Evolutionary conservation across 2,329 filamentous ascomycete species (phyloP), one percentile per base, ranked within the genome.

Genomic region (Trichoderma sp.): DNA sequence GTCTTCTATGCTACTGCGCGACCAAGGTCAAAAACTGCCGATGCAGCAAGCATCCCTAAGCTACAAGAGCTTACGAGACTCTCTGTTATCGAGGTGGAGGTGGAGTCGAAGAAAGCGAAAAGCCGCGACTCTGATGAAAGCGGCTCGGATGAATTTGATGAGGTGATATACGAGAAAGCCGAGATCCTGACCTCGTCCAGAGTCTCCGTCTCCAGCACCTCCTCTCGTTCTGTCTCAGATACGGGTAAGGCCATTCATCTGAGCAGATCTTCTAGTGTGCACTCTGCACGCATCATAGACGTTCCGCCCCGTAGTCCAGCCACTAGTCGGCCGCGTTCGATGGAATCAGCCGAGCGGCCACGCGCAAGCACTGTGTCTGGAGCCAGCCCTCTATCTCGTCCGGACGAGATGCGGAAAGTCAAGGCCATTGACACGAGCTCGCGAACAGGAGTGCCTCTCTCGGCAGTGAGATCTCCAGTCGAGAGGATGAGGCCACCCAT

Each of bases 241-340:
- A 77, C 79, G 51, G 80, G 80, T 32, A 83, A 73, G 72, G 70
- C 81, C 73, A 66, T 76, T 80, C 69, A 79, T 69, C 71, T 80
- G 74, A 71, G 80, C 72, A 71, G 76, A 79, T 73, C 83, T 75
- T 73, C 84, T 3, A 87, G 85, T 72, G 80, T 87, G 21, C 83
- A 83, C 70, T 88, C 86, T 3, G 83, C 85, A 43, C 84, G 87
- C n/a, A 79, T 89, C 43, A 85, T 89, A 30, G 86, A 89, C 43
- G 86, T 89, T 5, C 73, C 82, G 10, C 84, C 84, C 24, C 84
- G 83, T 71, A 87, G 84, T 71, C 84, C 85, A 14, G 74, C 77
- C 11, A 79, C 79, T 52, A 86, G 86, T n/a, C 82, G 83, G 46
- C 79, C 81, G 55, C 82, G 80, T 32, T 87, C 85, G 0, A 72